Percentiles rank a stretch among this genome's conserved stretches.
These are phyloP conservation scores for Curvularia sp. DNA, from an alignment of 2,329 filamentous ascomycete species.

Conservation along the genomic window DNA sequence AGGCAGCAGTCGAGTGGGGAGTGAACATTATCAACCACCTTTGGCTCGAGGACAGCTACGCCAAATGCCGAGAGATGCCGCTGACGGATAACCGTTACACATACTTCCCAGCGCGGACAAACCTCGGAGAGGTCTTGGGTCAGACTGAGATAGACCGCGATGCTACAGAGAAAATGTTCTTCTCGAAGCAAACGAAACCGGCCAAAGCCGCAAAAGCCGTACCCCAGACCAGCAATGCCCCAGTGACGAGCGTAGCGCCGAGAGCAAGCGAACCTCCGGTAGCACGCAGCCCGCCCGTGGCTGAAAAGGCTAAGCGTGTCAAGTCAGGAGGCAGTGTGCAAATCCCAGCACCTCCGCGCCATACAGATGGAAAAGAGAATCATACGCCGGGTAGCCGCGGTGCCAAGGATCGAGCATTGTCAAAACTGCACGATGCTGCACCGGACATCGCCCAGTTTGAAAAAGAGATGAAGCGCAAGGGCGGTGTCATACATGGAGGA, in stretches of 20 bases:
- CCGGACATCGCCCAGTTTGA: slow-evolving; percentile 89
- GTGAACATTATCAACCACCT: slow-evolving; percentile 91
- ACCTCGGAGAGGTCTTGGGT: slow-evolving; percentile 90
- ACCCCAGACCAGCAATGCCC: slow-evolving; percentile 24
- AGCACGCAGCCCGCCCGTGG: slow-evolving; percentile 28
- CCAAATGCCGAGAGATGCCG: slow-evolving; percentile 78
- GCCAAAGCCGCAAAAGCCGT: slow-evolving; percentile 32
- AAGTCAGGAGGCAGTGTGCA: slow-evolving; percentile 44
- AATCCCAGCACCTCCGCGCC: slow-evolving; percentile 60
- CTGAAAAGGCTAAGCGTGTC: slow-evolving; percentile 38
- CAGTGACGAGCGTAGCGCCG: slow-evolving; percentile 32
- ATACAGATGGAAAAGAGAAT: slow-evolving; percentile 75
- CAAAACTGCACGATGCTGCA: slow-evolving; percentile 76
- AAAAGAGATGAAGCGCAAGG: slow-evolving; percentile 86
- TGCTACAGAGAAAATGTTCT: slow-evolving; percentile 74
- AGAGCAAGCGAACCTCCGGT: slow-evolving; percentile 13
- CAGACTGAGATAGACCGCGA: slow-evolving; percentile 82
- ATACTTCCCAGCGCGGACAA: slow-evolving; percentile 86
- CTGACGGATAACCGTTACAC: slow-evolving; percentile 78
- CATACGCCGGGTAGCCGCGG: slow-evolving; percentile 84
- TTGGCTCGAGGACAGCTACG: slow-evolving; percentile 97
- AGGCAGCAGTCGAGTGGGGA: slow-evolving; percentile 90
- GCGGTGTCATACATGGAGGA: slow-evolving; percentile 67
- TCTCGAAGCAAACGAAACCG: slow-evolving; percentile 43
- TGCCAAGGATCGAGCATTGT: slow-evolving; percentile 85